Conservation (phyloP, 495 filamentous ascomycete species). For the Jackrogersella minutella region DNA sequence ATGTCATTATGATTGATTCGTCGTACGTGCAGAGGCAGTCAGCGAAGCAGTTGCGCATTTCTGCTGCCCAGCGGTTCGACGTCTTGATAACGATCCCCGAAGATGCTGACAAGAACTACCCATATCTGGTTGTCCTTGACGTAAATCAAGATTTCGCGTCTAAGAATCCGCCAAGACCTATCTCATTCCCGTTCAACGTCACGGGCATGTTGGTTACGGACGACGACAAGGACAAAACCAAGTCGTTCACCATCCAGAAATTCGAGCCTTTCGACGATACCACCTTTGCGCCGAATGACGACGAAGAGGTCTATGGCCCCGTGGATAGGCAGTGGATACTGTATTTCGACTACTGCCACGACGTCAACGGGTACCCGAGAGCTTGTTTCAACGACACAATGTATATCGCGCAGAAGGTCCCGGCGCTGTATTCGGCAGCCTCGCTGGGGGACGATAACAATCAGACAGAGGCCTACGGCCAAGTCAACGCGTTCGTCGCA, state of each 20-base stretch:
- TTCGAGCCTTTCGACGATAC: slow-evolving; percentile 73
- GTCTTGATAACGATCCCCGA: slow-evolving; percentile 56
- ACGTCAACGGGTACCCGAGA: slow-evolving; percentile 69
- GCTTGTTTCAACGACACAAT: slow-evolving; percentile 81
- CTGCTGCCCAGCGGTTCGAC: slow-evolving; percentile 71
- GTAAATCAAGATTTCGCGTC: slow-evolving; percentile 53
- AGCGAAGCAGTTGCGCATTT: slow-evolving; percentile 53
- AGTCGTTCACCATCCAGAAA: slow-evolving; percentile 55
- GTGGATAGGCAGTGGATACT: slow-evolving; percentile 64
- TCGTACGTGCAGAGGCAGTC: slow-evolving; percentile 47
- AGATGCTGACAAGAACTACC: slow-evolving; percentile 60
- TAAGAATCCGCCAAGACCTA: slow-evolving; percentile 37
- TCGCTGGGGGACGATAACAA: slow-evolving; percentile 67
- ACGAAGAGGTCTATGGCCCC: slow-evolving; percentile 52
- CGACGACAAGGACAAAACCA: slow-evolving; percentile 58
- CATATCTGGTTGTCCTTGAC: slow-evolving; percentile 62
- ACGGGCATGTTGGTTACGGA: slow-evolving; percentile 73
- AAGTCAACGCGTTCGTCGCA: slow-evolving; percentile 72
- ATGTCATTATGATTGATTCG: slow-evolving; percentile 64
- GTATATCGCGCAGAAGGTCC: slow-evolving; percentile 77
- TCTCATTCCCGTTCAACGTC: slow-evolving; percentile 50
- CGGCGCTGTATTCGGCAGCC: slow-evolving; percentile 77
- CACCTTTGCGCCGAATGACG: slow-evolving; percentile 65
- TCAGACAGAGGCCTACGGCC: slow-evolving; percentile 75
- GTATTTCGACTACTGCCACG: slow-evolving; percentile 67